phyloP scores from a whole-genome alignment of 257 asterid genomes.

The Solanum ossicruentum region DNA sequence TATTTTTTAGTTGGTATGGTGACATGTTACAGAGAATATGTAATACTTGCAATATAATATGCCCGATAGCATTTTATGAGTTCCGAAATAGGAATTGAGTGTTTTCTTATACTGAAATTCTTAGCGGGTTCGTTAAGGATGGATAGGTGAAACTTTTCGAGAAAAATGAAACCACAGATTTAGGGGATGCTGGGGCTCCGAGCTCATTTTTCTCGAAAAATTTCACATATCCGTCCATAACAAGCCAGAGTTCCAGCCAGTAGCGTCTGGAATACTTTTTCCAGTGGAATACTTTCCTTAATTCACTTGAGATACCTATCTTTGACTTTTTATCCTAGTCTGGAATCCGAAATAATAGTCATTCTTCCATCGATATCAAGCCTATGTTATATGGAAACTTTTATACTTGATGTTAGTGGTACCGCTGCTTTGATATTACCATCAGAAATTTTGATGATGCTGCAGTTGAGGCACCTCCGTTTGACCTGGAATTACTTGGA shows the following conservation, averaged over 20 bases:
- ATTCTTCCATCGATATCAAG: neutral
- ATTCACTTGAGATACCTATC: neutral
- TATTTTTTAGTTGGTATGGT: accelerated
- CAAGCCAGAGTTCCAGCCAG: no score
- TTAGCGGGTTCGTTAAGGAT: no score
- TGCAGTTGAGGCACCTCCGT: slow-evolving; percentile 7
- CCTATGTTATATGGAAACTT: neutral
- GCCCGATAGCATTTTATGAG: no score
- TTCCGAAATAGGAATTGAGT: no score
- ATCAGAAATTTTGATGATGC: slow-evolving; percentile 1
- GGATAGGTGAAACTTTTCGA: no score
- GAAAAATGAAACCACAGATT: no score
- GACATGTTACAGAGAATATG: neutral
- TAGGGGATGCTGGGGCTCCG: no score
- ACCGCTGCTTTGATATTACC: neutral
- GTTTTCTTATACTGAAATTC: no score
- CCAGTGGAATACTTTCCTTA: neutral
- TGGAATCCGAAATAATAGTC: neutral
- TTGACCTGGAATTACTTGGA: neutral
- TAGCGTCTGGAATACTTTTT: no score
- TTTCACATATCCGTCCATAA: no score
- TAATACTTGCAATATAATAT: no score
- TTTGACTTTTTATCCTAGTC: neutral
- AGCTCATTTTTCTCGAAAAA: no score
- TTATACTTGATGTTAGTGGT: neutral